phyloP scores from a whole-genome alignment of 805 yeast species.

The Hanseniaspora nectarophila region DNA sequence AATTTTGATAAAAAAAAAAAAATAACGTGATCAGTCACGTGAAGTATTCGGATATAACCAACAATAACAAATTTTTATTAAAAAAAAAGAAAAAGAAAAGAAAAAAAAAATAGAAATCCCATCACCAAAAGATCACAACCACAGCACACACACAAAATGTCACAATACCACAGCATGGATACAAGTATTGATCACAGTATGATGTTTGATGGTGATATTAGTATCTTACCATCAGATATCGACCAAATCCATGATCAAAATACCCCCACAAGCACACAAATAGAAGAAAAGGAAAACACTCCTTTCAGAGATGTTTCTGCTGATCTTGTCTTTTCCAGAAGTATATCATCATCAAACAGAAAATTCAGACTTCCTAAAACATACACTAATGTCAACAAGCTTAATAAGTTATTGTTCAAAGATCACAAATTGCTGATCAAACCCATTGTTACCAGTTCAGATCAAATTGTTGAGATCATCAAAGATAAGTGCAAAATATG shows the following conservation, averaged over 20 bases:
- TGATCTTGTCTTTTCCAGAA: conserved; percentile 1
- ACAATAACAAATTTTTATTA: no score
- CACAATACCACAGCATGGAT: neutral
- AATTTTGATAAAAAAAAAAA: no score
- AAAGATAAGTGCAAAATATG: conserved; percentile 3
- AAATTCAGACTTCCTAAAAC: conserved; percentile 5
- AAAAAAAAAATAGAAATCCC: neutral
- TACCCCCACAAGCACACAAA: neutral
- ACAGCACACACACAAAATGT: no score
- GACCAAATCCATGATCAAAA: neutral
- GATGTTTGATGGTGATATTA: conserved; percentile 7
- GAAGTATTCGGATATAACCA: no score
- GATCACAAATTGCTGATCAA: conserved; percentile 3
- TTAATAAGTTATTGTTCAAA: conserved; percentile 1
- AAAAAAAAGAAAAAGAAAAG: no score
- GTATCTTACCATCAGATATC: conserved; percentile 1
- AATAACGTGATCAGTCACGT: no score
- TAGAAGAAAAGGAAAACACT: neutral
- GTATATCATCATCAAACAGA: neutral
- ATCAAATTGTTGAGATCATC: conserved; percentile 2
- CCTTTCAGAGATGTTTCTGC: neutral
- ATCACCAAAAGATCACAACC: no score
- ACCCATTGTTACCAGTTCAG: neutral
- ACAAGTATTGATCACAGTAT: conserved; percentile 6
- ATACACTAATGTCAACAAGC: conserved; percentile 2